Base-by-base conservation (phyloP, 257 asterid genomes). In the Orobanche coerulescens region DNA sequence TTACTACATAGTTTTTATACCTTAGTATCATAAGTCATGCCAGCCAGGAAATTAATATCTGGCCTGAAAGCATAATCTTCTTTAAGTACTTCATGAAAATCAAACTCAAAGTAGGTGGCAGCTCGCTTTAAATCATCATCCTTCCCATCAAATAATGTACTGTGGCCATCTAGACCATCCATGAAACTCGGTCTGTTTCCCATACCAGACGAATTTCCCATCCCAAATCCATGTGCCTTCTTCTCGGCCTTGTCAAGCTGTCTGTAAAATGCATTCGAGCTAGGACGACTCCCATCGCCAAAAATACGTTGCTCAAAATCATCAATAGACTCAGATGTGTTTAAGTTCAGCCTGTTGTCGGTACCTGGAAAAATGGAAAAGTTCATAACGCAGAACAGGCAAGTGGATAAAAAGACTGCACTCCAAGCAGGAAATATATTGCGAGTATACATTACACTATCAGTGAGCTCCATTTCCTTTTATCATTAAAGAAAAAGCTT, bases 51-150 rank as follows among this genome's bases (percentile, higher is more conserved):
- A 69, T 76, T 83, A 53, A 76, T 70, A 79, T 93, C 96, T 4
- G 91, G 83, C 76, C 99, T 81, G 77, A 70, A 93, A 61, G 79
- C 46, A 71, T 84, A 89, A 75, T 80, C 79, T 0, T 86, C 85
- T 19, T 47, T 71, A 5, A 68, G 15, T 22, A 86, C 74, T 82
- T 86, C 99, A 1, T 66, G 81, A 0, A 78, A 78, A 59, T 83
- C 94, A 48, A 62, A 75, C 68, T 78, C 85, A 70, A 86, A 93
- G 70, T 80, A 84, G 18, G 71, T 50, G 1, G 96, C 97, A 0
- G 94, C 94, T 65, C 85, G 68, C 79, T 76, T 76, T 65, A 89
- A 66, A 71, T 78, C 83, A 39, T 31, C 53, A 46, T 67, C 84
- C 88, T 86, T 71, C 50, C 92, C 94, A 73, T 89, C 99, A 11